These are phyloP conservation scores for Aspergillaceae sp. DNA, from an alignment of 2,329 filamentous ascomycete species.

Conservation along the genomic window DNA sequence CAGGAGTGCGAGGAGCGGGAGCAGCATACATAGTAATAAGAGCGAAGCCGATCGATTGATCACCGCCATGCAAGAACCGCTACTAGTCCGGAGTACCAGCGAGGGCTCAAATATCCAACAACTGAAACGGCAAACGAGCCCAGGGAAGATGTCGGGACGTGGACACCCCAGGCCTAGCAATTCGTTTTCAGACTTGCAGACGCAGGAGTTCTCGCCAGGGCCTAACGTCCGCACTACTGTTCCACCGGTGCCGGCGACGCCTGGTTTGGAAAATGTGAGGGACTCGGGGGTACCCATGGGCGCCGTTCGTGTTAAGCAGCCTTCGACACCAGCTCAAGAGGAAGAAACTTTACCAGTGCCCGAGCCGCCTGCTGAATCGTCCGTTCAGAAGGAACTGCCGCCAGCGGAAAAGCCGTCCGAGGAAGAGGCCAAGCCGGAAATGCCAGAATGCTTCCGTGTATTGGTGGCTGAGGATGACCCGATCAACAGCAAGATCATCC, in stretches of 20 bases:
- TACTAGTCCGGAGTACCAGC: constrained; percentile 9
- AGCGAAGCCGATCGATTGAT: constrained; percentile 36
- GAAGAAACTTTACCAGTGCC: neutral
- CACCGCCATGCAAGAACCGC: constrained; percentile 32
- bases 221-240: neutral
- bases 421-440: neutral
- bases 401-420: no score
- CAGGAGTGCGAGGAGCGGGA: constrained; percentile 24
- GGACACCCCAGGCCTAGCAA: neutral
- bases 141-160: no score
- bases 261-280: constrained; percentile 22
- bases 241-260: constrained; percentile 4
- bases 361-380: no score
- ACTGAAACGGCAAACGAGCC: neutral
- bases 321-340: constrained; percentile 2
- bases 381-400: neutral
- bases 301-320: constrained; percentile 16
- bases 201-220: neutral
- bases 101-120: constrained; percentile 6
- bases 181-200: neutral
- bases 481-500: constrained; percentile 75
- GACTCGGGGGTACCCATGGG: constrained; percentile 27
- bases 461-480: constrained; percentile 84
- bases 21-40: constrained; percentile 26
- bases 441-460: constrained; percentile 34